Evolutionary conservation across 1,284 basidiomycete genomes (phyloP).

Genomic region (Boletus semigastroideus): DNA sequence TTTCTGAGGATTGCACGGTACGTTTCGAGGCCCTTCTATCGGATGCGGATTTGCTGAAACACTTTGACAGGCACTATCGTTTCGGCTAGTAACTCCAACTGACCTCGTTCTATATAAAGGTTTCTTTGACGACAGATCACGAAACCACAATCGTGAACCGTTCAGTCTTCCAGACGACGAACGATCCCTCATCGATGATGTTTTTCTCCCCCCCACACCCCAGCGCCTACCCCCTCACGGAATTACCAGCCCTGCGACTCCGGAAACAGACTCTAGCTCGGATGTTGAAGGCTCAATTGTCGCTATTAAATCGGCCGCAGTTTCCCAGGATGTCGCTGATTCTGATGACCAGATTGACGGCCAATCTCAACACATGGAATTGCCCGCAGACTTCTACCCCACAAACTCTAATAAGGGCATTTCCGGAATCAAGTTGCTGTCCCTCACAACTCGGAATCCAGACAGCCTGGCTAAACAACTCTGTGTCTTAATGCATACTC

Average conservation of each 20-base stretch:
- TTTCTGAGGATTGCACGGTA: slow-evolving; percentile 23
- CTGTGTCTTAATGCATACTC: slow-evolving; percentile 53
- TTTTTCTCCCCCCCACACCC: slow-evolving; percentile 6
- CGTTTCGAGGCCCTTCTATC: neutral
- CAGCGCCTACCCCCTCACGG: slow-evolving; percentile 1
- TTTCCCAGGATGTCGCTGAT: neutral
- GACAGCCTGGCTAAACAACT: slow-evolving; percentile 63
- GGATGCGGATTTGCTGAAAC: slow-evolving; percentile 8
- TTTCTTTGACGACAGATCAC: slow-evolving; percentile 6
- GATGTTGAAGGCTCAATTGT: slow-evolving; percentile 30
- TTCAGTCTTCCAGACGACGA: slow-evolving; percentile 11
- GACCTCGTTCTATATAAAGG: slow-evolving; percentile 16
- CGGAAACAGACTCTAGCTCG: slow-evolving; percentile 30
- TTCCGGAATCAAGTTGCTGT: slow-evolving; percentile 24
- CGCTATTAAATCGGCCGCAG: slow-evolving; percentile 12
- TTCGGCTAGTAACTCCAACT: slow-evolving; percentile 20
- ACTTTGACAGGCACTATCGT: slow-evolving; percentile 13
- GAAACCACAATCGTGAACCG: slow-evolving; percentile 6
- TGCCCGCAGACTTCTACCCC: slow-evolving; percentile 8
- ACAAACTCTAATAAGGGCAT: neutral
- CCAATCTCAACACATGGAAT: slow-evolving; percentile 20
- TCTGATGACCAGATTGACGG: neutral
- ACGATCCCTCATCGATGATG: neutral
- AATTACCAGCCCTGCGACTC: slow-evolving; percentile 40
- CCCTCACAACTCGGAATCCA: slow-evolving; percentile 54